Evolutionary conservation across 768 basidiomycete genomes (phyloP), one percentile per base, ranked within the genome.

Genomic region (Filobasidium wieringae): DNA sequence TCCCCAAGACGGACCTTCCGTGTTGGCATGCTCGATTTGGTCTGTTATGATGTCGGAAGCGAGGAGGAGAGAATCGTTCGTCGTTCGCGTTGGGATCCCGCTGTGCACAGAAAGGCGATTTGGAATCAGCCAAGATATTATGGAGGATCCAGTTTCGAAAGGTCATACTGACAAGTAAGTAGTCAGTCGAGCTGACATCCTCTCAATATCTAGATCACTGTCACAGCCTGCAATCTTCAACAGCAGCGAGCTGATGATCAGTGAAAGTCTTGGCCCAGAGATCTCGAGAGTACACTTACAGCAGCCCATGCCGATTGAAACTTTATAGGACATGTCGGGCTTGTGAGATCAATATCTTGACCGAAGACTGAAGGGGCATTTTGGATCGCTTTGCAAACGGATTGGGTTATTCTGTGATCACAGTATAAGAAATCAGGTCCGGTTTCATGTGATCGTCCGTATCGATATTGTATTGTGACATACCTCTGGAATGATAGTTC

Each of bases 31-130:
- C 36, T 37, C 36, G 36, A 24, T 14, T 4, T 24, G 43, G 4
- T 31, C 50, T 15, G 14, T 15, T 7, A 53, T 34, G 22, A 53
- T 53, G 17, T 15, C 33, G 14, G 52, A 34, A 9, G 52, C 17
- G 33, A 53, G 52, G 19, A 53, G 52, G n/a, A 53, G 52, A 39
- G 33, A 29, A 27, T 53, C 52, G 52, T 53, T 53, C 14, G 36
- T 53, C 17, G 24, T 31, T 31, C 32, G 17, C 15, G 26, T 22
- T 11, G 50, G 30, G 26, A 26, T 12, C 11, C 50, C 29, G 50
- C 30, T 51, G 50, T 11, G 7, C 43, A 11, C 50, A 14, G 29
- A 29, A 31, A 27, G 22, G 26, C 29, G 22, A 47, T 12, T 15
- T 9, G 12, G 43, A 47, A 9, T 15, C 11, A 22, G 22, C 22